phyloP scores from a whole-genome alignment of 2,329 filamentous ascomycete species.

The Alternaria rosae region DNA sequence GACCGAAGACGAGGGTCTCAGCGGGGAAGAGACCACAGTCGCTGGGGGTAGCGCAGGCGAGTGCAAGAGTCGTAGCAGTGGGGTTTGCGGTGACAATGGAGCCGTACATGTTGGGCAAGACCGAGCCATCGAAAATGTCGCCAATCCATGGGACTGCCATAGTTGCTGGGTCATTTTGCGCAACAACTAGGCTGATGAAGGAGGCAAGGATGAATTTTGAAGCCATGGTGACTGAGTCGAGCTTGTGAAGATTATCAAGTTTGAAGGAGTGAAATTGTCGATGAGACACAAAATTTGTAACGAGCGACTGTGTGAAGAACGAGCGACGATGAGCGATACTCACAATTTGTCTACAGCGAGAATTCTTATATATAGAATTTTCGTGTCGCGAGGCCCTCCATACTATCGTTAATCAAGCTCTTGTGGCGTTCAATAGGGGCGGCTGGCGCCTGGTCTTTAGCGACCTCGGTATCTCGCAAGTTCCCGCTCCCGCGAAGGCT shows the following conservation, averaged over 20 bases:
- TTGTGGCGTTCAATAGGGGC: constrained; percentile 7
- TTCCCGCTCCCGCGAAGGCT: not conserved
- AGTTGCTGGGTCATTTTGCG: constrained; percentile 20
- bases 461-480: not conserved
- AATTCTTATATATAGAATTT: not conserved
- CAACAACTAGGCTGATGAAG: constrained; percentile 14
- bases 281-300: not conserved
- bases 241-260: not conserved
- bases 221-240: constrained; percentile 5
- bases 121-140: not conserved
- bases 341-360: not conserved
- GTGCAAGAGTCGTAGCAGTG: constrained; percentile 18
- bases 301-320: not conserved
- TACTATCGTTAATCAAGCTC: not conserved
- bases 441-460: constrained; percentile 4
- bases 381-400: not conserved
- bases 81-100: constrained; percentile 25
- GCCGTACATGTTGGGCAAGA: constrained; percentile 6
- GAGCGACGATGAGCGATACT: not conserved
- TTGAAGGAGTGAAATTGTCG: not conserved
- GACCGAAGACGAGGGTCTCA: constrained; percentile 26
- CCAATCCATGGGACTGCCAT: constrained; percentile 20
- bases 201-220: constrained; percentile 11
- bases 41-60: constrained; percentile 10
- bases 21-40: constrained; percentile 34